Evolutionary conservation across 2,329 filamentous ascomycete genomes (phyloP), one percentile per base, ranked within the genome.

Genomic region (Sclerotinia trifoliorum): DNA sequence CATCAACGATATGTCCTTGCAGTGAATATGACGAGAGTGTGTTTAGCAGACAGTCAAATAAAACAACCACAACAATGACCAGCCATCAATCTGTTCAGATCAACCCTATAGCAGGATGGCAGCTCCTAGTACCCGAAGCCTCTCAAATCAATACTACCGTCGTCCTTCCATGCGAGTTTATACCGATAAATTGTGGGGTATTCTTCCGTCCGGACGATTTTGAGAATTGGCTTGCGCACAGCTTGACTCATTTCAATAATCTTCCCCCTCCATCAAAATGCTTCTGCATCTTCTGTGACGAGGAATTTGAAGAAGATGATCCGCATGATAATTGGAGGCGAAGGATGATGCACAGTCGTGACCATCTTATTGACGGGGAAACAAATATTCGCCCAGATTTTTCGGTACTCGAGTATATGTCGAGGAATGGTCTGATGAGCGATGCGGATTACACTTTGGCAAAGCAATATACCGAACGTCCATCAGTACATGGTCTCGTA

Each of bases 241-340:
- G 70, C 0, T 39, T 66, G 19, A 42, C 64, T 5, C 73, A 77
- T 0, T 83, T 86, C 70, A 72, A 81, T 11, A 2, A 48, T 0
- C 46, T 74, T 5, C 67, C 24, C 0, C 79, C 81, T 7, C 79
- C 81, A 2, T 11, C 15, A 0, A 71, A 71, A 15, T 78, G 78
- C 5, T 65, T 79, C 0, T 88, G 85, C 72, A 85, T 81, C 80
- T 86, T 84, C 69, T 88, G 85, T 72, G 78, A 82, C 66, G 57
- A 74, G 0, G 61, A 67, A 55, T 70, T 71, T 13, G 65, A 68
- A 24, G 55, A 67, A 35, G 24, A 49, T 3, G 62, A 75, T 65
- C 67, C 67, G 1, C 10, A 26, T 15, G 13, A 13, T n/a, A 74
- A 68, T 52, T 78, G 74, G 74, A 44, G 39, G 0, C 24, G 70